These are phyloP conservation scores for Circinella umbellata DNA, from an alignment of 371 early-diverging fungal genomes.

Conservation along the genomic window DNA sequence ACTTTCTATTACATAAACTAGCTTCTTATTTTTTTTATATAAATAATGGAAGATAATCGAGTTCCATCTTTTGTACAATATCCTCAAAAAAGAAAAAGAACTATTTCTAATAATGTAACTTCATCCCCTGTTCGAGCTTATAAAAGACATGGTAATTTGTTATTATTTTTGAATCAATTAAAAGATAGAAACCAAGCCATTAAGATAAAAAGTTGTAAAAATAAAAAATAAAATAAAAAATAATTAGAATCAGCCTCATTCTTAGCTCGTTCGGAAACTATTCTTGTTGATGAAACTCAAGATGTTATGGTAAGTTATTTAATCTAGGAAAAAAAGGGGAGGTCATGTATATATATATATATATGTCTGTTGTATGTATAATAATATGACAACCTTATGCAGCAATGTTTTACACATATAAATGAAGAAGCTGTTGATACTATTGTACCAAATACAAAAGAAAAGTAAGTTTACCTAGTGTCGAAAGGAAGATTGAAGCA, in stretches of 20 bases:
- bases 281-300: neutral
- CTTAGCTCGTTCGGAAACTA: neutral
- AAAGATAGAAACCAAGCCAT: no score
- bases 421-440: neutral
- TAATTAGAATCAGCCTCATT: neutral
- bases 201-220: no score
- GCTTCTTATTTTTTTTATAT: neutral
- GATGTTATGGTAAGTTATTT: neutral
- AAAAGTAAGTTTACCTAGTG: neutral
- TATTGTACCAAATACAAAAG: neutral
- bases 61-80: slow-evolving; percentile 9
- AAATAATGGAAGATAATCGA: neutral
- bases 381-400: neutral
- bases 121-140: neutral
- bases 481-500: no score
- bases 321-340: neutral
- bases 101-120: neutral
- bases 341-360: neutral
- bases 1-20: neutral
- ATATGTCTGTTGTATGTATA: no score
- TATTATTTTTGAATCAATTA: no score
- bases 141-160: neutral
- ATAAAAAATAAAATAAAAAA: no score
- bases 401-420: neutral
- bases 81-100: slow-evolving; percentile 9